Percentiles rank a stretch among this genome's conserved stretches.
Conservation (phyloP, 148 eudicot genomes). For the Arctostaphylos glauca region DNA sequence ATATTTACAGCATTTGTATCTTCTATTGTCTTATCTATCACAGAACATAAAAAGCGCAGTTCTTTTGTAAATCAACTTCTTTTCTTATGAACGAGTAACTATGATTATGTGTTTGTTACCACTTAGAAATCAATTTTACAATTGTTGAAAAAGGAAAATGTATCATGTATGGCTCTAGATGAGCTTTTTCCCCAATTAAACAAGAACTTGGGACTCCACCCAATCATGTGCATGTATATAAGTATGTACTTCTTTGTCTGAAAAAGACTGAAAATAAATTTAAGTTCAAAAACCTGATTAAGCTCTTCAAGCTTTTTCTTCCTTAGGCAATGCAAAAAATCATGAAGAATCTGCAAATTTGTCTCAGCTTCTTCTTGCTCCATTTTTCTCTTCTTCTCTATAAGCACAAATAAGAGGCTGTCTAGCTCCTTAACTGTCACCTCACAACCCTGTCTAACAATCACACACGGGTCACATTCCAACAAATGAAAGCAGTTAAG, state of each 20-base stretch:
- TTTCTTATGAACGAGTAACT: not conserved
- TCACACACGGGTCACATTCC: constrained; percentile 33
- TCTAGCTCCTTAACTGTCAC: constrained; percentile 82
- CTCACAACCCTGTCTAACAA: constrained; percentile 90
- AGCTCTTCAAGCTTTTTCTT: constrained; percentile 79
- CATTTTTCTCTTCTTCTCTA: constrained; percentile 82
- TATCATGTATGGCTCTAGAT: not conserved
- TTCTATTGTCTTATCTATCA: not conserved
- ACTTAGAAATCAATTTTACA: not conserved
- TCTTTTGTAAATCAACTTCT: not conserved
- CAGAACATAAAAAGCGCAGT: not conserved
- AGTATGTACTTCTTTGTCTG: not conserved
- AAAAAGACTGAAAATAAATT: not conserved
- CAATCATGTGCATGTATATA: not conserved
- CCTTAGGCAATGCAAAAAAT: constrained; percentile 74
- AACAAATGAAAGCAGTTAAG: constrained; percentile 1
- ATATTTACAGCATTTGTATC: not conserved
- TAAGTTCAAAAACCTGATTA: constrained; percentile 52
- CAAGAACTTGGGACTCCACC: not conserved
- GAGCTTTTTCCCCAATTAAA: not conserved
- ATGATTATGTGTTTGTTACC: not conserved
- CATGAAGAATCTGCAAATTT: constrained; percentile 78
- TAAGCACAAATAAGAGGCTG: constrained; percentile 52
- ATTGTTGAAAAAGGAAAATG: not conserved
- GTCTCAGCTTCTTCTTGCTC: constrained; percentile 95